Evolutionary conservation across 495 filamentous ascomycete species (phyloP), one percentile per base, ranked within the genome.

Genomic region (Penicillium canariense): DNA sequence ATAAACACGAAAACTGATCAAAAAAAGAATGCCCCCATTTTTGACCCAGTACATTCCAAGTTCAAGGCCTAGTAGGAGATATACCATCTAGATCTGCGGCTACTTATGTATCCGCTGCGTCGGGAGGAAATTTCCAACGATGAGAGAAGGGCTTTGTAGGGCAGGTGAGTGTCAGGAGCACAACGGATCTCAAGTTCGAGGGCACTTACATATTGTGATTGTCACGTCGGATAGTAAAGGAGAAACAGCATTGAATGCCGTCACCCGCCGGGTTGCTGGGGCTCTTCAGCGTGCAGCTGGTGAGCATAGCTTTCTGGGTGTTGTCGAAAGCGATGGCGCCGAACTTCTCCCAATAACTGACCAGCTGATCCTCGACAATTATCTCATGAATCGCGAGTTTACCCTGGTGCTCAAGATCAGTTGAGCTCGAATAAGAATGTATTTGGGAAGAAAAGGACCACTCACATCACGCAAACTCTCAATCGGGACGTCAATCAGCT

Each of bases 331-430:
- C 94, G 62, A 99, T 97, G n/a, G 89, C 89, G 14, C 92, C 91
- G 65, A 97, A 97, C 63, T 97, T 96, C 72, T 99, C 93, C 94
- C 94, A 99, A 63, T 99, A 99, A 68, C 87, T 87, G 56, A 97
- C 95, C 43, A 95, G 82, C 51, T 92, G 92, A 44, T 94, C 89
- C 72, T 97, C 94, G 5, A 88, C 88, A 31, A 99, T 84, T 47
- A 99, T 91, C 63, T 99, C 91, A 68, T 99, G 96, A 31, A 99
- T 81, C 9, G 93, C 89, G 54, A 97, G 84, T 69, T 96, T 95
- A 38, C 94, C 94, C 93, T 97, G 6, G 0, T n/a, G n/a, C 34
- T 26, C 10, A 26, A 34, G 10, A 28, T 53, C 7, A 45, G 39
- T 36, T 47, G 5, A 26, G 31, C 5, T 42, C 38, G 28, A 11